Base-by-base conservation (phyloP, 2,329 filamentous ascomycete genomes). In the Tolypocladium paradoxum region DNA sequence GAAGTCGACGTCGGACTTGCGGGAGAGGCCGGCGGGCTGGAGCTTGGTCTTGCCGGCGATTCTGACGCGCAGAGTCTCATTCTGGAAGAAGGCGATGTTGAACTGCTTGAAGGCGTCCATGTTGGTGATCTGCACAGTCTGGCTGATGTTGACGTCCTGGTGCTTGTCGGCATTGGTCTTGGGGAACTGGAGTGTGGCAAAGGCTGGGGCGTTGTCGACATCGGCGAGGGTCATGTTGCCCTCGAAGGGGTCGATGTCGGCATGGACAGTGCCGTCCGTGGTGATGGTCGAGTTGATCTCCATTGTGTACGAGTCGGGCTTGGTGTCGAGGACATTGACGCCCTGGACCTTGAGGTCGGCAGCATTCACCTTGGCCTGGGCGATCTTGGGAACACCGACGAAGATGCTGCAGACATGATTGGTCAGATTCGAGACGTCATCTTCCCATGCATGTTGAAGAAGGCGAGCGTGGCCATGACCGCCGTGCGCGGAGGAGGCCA, bases 141-240 rank as follows among this genome's bases (percentile, higher is more conserved):
- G 76, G 59, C 65, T 75, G 50, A 81, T 62, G 59, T 81, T 79
- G 66, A 83, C 74, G 1, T 64, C 63, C 61, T 80, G 74, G 54
- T 73, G 60, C 55, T 75, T 72, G 55, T 75, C 68, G 57, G 73
- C 72, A 33, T 69, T 73, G 54, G 76, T 80, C 57, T 72, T 59
- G 36, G 79, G 79, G 65, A 84, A 81, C 50, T 69, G 58, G 54
- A 84, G 60, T 35, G 58, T 71, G 55, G 75, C 71, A 56, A 83
- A 82, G 33, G 78, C 70, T 4, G 64, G 65, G 59, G 78, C 73
- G 14, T 68, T 64, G 34, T 70, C 62, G 52, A 70, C 63, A 59
- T 79, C 77, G 58, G 76, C 73, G 48, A 83, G 73, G 62, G 77
- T 82, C 70, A 83, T 76, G 51, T 70, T 69, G 54, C 76, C 79